phyloP scores from a whole-genome alignment of 164 flowering plant genomes.

The Vitis riparia region DNA sequence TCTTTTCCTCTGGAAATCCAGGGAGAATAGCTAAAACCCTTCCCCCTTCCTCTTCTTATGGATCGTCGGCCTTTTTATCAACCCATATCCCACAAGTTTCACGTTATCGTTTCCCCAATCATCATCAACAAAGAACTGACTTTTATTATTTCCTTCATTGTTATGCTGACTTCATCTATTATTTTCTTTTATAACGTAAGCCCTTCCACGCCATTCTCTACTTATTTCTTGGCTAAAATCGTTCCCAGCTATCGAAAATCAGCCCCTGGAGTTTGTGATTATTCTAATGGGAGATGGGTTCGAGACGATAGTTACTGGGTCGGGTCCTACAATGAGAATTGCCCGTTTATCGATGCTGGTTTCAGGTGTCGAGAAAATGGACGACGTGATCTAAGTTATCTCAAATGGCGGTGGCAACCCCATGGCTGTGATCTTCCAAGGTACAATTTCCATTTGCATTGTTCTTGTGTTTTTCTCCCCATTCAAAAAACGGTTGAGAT shows the following conservation, averaged over 20 bases:
- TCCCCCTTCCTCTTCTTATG: conserved; percentile 31
- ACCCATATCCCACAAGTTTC: conserved; percentile 13
- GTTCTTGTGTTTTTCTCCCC: background rate
- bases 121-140: conserved; percentile 20
- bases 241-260: background rate
- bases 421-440: conserved; percentile 61
- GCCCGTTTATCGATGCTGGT: conserved; percentile 71
- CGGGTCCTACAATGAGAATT: conserved; percentile 40
- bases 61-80: conserved; percentile 21
- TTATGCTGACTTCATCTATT: conserved; percentile 21
- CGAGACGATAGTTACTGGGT: conserved; percentile 28
- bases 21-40: conserved; percentile 2
- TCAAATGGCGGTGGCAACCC: conserved; percentile 78
- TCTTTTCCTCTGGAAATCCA: background rate
- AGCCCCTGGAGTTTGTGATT: conserved; percentile 38
- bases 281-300: conserved; percentile 64
- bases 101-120: conserved; percentile 8
- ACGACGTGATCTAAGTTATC: conserved; percentile 45
- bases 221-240: conserved; percentile 23
- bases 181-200: conserved; percentile 12
- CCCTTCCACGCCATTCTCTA: conserved; percentile 19
- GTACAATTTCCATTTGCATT: conserved; percentile 24
- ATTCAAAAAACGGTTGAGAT: no score
- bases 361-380: conserved; percentile 62
- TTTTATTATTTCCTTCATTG: conserved; percentile 19